phyloP scores from a whole-genome alignment of 2,329 filamentous ascomycete genomes.

The Stachybotrys echinatus region DNA sequence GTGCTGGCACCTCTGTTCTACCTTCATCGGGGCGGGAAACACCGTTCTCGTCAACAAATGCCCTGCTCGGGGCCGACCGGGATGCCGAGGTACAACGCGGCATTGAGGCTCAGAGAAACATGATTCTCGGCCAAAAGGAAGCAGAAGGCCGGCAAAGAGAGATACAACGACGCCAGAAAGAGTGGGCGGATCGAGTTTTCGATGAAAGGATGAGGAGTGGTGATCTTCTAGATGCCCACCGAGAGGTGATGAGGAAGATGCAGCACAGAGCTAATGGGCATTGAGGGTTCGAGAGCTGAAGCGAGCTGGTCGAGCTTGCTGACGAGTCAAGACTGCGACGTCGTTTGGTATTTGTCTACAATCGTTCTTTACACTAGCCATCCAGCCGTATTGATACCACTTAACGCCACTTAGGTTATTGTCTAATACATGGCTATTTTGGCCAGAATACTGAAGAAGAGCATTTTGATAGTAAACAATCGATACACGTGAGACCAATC shows the following conservation, averaged over 20 bases:
- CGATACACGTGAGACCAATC: too few species aligned
- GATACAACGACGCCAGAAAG: constrained; percentile 50
- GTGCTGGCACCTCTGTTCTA: constrained; percentile 30
- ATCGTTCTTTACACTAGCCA: neutral
- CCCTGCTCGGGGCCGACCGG: constrained; percentile 22
- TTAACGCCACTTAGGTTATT: neutral
- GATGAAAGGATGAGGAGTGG: constrained; percentile 73
- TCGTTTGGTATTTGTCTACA: neutral
- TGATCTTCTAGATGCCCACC: constrained; percentile 69
- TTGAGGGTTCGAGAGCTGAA: constrained; percentile 10
- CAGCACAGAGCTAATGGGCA: constrained; percentile 44
- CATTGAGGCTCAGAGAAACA: constrained; percentile 49
- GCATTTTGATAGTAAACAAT: too few species aligned
- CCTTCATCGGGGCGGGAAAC: constrained; percentile 29
- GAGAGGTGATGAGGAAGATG: constrained; percentile 75
- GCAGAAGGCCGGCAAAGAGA: constrained; percentile 56
- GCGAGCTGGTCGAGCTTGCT: too few species aligned
- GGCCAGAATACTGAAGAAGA: too few species aligned
- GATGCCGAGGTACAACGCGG: constrained; percentile 33
- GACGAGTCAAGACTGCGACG: too few species aligned
- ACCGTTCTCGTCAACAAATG: constrained; percentile 27
- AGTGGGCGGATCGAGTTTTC: constrained; percentile 57
- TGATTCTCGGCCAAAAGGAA: constrained; percentile 57
- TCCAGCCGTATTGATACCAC: neutral
- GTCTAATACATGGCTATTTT: too few species aligned